phyloP scores from a whole-genome alignment of 1,284 basidiomycete genomes.

The Malassezia globosa region DNA sequence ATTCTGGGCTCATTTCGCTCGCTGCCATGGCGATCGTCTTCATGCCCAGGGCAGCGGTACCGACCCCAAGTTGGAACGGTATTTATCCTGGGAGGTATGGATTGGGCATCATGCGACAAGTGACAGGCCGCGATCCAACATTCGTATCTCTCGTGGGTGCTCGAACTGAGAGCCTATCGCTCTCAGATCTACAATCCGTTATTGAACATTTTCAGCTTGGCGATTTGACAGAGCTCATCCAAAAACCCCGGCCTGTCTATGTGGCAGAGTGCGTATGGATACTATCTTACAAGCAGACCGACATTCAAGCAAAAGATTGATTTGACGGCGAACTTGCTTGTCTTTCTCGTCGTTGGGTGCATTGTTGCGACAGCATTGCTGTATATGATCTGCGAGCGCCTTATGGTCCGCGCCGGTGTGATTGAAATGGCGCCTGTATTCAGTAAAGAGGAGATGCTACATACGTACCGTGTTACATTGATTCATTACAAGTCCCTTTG shows the following conservation, averaged over 20 bases:
- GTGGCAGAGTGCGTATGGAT: conserved; percentile 1
- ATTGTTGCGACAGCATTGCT: not conserved
- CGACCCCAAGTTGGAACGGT: no score
- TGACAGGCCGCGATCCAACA: no score
- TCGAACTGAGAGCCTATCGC: no score
- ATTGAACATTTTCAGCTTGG: not conserved
- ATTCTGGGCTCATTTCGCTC: no score
- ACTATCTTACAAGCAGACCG: not conserved
- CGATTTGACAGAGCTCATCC: not conserved
- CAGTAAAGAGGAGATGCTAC: not conserved
- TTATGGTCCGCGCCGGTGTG: not conserved
- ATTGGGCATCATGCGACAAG: no score
- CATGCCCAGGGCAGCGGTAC: no score
- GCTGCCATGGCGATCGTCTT: no score
- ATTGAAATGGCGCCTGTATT: not conserved
- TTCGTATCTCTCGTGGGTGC: no score
- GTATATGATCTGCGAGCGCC: not conserved
- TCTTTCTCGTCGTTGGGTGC: not conserved
- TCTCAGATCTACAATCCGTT: not conserved
- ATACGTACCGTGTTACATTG: not conserved
- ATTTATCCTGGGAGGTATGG: no score
- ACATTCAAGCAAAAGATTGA: not conserved
- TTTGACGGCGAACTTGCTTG: not conserved
- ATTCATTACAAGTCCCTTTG: not conserved
- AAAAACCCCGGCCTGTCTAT: not conserved